Evolutionary conservation across 305 asterid species (phyloP).

Genomic region (Ilex paraguariensis): DNA sequence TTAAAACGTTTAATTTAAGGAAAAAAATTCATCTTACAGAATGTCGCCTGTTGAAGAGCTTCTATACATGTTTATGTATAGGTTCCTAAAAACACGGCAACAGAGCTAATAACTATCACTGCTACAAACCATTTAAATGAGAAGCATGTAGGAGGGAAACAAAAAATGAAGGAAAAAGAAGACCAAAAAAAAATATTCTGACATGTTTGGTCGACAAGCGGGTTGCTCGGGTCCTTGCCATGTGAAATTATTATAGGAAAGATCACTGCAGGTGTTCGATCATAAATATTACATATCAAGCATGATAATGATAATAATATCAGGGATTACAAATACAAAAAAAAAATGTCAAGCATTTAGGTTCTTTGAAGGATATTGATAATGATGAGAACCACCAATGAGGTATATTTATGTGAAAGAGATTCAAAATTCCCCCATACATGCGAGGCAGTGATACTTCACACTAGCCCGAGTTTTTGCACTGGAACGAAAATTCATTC

Average conservation of each 20-base stretch:
- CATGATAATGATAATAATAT: too few species aligned
- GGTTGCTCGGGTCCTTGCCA: conserved; percentile 66
- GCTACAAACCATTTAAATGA: conserved; percentile 5
- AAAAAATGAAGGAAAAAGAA: background rate
- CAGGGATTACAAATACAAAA: too few species aligned
- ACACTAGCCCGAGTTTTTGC: too few species aligned
- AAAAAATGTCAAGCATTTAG: too few species aligned
- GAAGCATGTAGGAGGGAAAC: conserved; percentile 10
- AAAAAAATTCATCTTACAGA: conserved; percentile 45
- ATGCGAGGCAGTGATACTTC: too few species aligned
- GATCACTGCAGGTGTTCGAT: conserved; percentile 56
- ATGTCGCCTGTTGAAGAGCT: conserved; percentile 41
- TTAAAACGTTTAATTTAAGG: background rate
- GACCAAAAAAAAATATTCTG: conserved; percentile 21
- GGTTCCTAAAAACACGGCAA: conserved; percentile 41
- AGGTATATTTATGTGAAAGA: too few species aligned
- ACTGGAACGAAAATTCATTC: too few species aligned
- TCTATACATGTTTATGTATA: conserved; percentile 64
- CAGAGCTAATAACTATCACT: conserved; percentile 11
- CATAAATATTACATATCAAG: conserved; percentile 20
- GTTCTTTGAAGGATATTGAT: background rate
- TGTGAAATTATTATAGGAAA: conserved; percentile 87
- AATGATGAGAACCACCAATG: too few species aligned
- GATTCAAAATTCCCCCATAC: too few species aligned
- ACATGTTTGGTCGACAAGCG: conserved; percentile 70